A percentile compares a stretch with the other conserved stretches of the same genome.
Conservation (phyloP, 805 yeast species). For the Spathaspora boniae region DNA sequence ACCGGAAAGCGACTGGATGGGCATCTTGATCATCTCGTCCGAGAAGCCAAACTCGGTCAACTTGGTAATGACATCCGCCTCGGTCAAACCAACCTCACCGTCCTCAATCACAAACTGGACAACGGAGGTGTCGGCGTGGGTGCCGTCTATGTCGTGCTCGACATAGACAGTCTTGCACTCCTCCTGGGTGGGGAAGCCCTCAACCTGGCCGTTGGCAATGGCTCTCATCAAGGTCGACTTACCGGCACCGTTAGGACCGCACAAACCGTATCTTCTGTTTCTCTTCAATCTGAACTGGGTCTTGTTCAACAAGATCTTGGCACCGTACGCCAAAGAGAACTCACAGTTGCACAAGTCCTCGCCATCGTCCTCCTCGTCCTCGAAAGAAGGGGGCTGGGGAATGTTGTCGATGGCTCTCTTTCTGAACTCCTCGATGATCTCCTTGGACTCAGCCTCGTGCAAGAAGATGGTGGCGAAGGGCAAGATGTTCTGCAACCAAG, state of each 20-base stretch:
- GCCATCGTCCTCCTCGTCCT: conserved; percentile 97
- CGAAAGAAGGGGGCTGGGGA: conserved; percentile 93
- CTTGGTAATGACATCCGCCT: conserved; percentile 67
- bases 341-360: conserved; percentile 99
- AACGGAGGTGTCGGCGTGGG: conserved; percentile 94
- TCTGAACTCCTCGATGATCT: conserved; percentile 86
- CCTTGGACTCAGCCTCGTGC: conserved; percentile 90
- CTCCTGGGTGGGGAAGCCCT: conserved; percentile 99
- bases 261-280: conserved; percentile 98
- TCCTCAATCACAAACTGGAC: conserved; percentile 86
- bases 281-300: conserved; percentile 98
- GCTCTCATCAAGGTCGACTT: conserved; percentile 81
- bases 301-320: conserved; percentile 98
- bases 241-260: conserved; percentile 61
- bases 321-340: conserved; percentile 99
- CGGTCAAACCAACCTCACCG: conserved; percentile 69
- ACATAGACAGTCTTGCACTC: conserved; percentile 99
- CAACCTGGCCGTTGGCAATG: conserved; percentile 96
- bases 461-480: conserved; percentile 95
- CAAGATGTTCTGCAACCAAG: conserved; percentile 85
- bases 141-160: conserved; percentile 99
- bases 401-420: conserved; percentile 96
- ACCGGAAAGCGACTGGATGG: conserved; percentile 96
- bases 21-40: conserved; percentile 89
- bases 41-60: conserved; percentile 90